Conservation (phyloP, 2,329 filamentous ascomycete species). For the Geosmithia flava region DNA sequence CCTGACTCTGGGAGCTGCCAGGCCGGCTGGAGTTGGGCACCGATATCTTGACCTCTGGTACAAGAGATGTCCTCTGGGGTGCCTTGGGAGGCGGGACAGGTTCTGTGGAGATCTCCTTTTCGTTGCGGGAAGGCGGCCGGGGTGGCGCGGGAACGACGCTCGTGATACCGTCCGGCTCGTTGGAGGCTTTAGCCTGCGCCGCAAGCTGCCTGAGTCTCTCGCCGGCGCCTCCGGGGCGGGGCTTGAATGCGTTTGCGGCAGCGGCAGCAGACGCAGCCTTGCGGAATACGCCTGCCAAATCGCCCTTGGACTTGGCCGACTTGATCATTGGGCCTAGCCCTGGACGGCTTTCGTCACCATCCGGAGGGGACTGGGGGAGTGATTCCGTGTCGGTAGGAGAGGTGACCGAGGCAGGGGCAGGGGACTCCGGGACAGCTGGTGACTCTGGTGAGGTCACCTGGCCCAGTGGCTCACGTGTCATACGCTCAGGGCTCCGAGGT, state of each 20-base stretch:
- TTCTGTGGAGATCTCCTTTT: constrained; percentile 9
- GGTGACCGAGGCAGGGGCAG: neutral
- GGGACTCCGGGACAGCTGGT: neutral
- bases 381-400: neutral
- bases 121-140: constrained; percentile 7
- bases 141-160: constrained; percentile 73
- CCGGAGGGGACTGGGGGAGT: neutral
- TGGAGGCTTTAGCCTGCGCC: constrained; percentile 31
- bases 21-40: constrained; percentile 24
- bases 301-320: constrained; percentile 58
- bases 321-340: constrained; percentile 88
- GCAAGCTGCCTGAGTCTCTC: constrained; percentile 56
- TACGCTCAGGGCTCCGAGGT: neutral
- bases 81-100: constrained; percentile 12
- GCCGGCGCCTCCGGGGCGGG: constrained; percentile 74
- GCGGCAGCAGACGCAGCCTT: constrained; percentile 61
- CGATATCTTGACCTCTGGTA: constrained; percentile 48
- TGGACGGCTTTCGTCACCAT: constrained; percentile 38
- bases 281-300: constrained; percentile 64
- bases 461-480: neutral
- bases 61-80: constrained; percentile 19
- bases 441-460: neutral
- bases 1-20: constrained; percentile 21
- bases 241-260: constrained; percentile 60
- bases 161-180: constrained; percentile 80